These are phyloP conservation scores for Candida gorgasii DNA, from an alignment of 805 yeast genomes.

Conservation along the genomic window DNA sequence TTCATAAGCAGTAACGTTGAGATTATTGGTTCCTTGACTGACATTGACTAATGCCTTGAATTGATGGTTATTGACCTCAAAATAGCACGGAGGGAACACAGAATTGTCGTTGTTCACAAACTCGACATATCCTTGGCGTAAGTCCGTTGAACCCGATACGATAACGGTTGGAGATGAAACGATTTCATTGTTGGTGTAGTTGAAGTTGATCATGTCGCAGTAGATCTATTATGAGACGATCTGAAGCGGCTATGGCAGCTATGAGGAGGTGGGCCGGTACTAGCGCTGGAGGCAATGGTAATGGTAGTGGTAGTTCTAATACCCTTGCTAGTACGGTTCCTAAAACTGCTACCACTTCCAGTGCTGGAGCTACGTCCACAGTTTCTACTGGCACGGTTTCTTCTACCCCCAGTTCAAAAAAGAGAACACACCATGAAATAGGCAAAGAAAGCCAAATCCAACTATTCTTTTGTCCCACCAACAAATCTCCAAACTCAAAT, in stretches of 20 bases:
- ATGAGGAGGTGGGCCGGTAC: slow-evolving; percentile 25
- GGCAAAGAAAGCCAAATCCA: too few species aligned
- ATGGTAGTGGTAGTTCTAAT: background rate
- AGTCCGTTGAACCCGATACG: slow-evolving; percentile 30
- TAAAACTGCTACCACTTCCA: too few species aligned
- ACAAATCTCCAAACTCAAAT: slow-evolving; percentile 8
- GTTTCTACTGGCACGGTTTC: too few species aligned
- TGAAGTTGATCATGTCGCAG: slow-evolving; percentile 28
- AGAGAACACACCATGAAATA: too few species aligned
- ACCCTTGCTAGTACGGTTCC: too few species aligned
- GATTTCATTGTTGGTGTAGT: slow-evolving; percentile 35
- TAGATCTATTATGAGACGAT: slow-evolving; percentile 4
- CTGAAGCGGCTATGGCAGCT: slow-evolving; percentile 25
- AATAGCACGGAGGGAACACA: slow-evolving; percentile 67
- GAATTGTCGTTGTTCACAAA: slow-evolving; percentile 33
- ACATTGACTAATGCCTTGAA: slow-evolving; percentile 78
- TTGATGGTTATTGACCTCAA: slow-evolving; percentile 65
- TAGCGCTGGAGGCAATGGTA: background rate
- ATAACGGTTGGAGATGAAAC: slow-evolving; percentile 42
- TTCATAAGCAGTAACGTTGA: background rate
- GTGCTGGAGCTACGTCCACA: too few species aligned
- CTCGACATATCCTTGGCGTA: slow-evolving; percentile 28
- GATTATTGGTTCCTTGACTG: slow-evolving; percentile 37
- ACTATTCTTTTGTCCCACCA: slow-evolving; percentile 29
- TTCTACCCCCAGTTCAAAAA: too few species aligned